Base-by-base conservation (phyloP, 1,284 basidiomycete species). In the Crepidotus sp. region DNA sequence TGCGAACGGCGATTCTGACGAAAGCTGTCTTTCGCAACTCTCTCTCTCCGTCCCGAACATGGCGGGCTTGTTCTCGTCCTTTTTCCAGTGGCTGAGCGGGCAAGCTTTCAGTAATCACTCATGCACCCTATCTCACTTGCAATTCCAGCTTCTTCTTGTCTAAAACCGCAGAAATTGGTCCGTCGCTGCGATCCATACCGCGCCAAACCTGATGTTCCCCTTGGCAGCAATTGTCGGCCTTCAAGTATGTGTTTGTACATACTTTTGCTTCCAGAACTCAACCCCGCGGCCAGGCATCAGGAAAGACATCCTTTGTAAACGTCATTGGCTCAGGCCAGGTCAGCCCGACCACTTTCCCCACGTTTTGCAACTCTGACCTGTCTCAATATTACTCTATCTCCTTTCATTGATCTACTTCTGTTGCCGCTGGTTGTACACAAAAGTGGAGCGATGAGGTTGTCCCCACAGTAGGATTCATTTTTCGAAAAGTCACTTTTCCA, bases 381-480 rank as follows among this genome's bases (percentile, higher is more conserved):
- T 15, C 9, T 24, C 45, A 43, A n/a, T n/a, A n/a, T n/a, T n/a
- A n/a, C n/a, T n/a, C n/a, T n/a, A n/a, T n/a, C n/a, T n/a, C n/a
- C n/a, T n/a, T n/a, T n/a, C n/a, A n/a, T n/a, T n/a, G n/a, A n/a
- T n/a, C n/a, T n/a, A n/a, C n/a, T n/a, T n/a, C n/a, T n/a, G n/a
- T n/a, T n/a, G n/a, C n/a, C n/a, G n/a, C n/a, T n/a, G n/a, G n/a
- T n/a, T n/a, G n/a, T n/a, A n/a, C n/a, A n/a, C n/a, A n/a, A n/a
- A n/a, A 87, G 80, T 90, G 88, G 85, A 89, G 84, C 45, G 89
- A 94, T 65, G 91, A 95, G 48, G 89, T 94, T 27, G 89, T 93
- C 0, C 93, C 93, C 0, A 97, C 93, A 0, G 86, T 96, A 15
- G 88, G 91, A 8, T 96, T 92, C 70, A 93, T 93, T 58, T 80